A percentile compares a stretch with the other conserved stretches of the same genome.
These are phyloP conservation scores for Candida silvatica DNA, from an alignment of 805 yeast genomes.

Conservation along the genomic window DNA sequence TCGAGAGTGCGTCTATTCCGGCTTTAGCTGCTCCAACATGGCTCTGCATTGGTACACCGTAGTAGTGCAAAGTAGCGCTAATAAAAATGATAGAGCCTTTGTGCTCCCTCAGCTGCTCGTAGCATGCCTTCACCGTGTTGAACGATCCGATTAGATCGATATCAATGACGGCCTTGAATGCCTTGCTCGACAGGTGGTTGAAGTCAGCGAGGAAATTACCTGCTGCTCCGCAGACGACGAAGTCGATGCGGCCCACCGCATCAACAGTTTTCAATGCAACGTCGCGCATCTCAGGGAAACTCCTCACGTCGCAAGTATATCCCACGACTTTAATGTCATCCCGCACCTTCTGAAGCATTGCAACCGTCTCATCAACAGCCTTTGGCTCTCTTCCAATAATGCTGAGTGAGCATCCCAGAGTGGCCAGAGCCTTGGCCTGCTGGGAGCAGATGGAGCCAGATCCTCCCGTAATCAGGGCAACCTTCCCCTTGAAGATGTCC, in stretches of 20 bases:
- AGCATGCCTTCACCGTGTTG: slow-evolving; percentile 82
- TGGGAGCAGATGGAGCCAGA: slow-evolving; percentile 94
- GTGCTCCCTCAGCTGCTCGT: slow-evolving; percentile 50
- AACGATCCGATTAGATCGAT: slow-evolving; percentile 85
- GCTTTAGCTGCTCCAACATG: slow-evolving; percentile 97
- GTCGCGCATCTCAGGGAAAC: slow-evolving; percentile 41
- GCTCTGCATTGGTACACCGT: slow-evolving; percentile 80
- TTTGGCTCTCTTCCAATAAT: slow-evolving; percentile 70
- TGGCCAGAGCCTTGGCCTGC: slow-evolving; percentile 77
- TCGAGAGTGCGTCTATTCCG: slow-evolving; percentile 82
- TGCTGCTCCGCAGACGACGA: slow-evolving; percentile 91
- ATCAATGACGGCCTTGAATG: slow-evolving; percentile 79
- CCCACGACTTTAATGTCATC: slow-evolving; percentile 63
- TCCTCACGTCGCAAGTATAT: slow-evolving; percentile 69
- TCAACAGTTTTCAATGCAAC: slow-evolving; percentile 64
- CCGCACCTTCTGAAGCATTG: slow-evolving; percentile 50
- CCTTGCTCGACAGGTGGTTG: slow-evolving; percentile 71
- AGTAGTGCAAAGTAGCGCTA: slow-evolving; percentile 83
- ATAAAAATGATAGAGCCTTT: slow-evolving; percentile 74
- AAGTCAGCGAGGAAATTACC: slow-evolving; percentile 85
- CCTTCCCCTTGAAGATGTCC: slow-evolving; percentile 72
- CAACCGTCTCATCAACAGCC: slow-evolving; percentile 61
- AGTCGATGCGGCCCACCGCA: slow-evolving; percentile 73
- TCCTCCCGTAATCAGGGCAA: slow-evolving; percentile 89
- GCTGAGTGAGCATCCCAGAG: slow-evolving; percentile 81